phyloP scores from a whole-genome alignment of 2,329 filamentous ascomycete genomes.

The Pseudocercospora macadamiae region DNA sequence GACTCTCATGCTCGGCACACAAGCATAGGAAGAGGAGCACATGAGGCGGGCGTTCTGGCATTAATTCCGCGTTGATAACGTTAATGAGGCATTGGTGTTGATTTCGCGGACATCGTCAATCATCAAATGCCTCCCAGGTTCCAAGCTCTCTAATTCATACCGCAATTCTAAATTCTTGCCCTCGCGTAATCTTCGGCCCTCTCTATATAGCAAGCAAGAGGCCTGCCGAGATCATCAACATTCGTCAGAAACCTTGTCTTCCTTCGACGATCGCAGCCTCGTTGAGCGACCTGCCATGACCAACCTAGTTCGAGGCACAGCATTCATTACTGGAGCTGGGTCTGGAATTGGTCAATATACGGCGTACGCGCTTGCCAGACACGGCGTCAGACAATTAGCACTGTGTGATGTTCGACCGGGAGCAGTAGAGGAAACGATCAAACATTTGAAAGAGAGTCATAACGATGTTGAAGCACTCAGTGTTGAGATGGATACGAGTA shows the following conservation, averaged over 20 bases:
- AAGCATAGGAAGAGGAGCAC: too few species aligned
- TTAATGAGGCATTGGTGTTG: neutral
- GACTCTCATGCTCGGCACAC: neutral
- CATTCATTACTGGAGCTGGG: conserved; percentile 29
- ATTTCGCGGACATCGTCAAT: too few species aligned
- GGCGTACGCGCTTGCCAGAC: conserved; percentile 26
- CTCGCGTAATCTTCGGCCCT: neutral
- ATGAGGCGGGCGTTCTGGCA: too few species aligned
- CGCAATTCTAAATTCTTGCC: neutral
- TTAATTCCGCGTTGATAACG: too few species aligned
- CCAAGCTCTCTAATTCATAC: neutral
- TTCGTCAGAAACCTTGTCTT: neutral
- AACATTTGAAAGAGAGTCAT: conserved; percentile 1
- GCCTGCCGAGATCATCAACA: neutral
- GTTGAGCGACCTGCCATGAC: neutral
- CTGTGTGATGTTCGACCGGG: conserved; percentile 24
- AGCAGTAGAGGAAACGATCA: conserved; percentile 15
- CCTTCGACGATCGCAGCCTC: neutral
- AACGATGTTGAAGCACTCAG: conserved; percentile 18
- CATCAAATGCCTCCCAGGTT: neutral
- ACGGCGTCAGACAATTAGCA: conserved; percentile 24
- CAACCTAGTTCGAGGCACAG: neutral
- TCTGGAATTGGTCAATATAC: conserved; percentile 26
- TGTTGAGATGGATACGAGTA: conserved; percentile 21
- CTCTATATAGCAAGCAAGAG: neutral